phyloP scores from a whole-genome alignment of 2,329 filamentous ascomycete species.

The Colletotrichum gigasporum region DNA sequence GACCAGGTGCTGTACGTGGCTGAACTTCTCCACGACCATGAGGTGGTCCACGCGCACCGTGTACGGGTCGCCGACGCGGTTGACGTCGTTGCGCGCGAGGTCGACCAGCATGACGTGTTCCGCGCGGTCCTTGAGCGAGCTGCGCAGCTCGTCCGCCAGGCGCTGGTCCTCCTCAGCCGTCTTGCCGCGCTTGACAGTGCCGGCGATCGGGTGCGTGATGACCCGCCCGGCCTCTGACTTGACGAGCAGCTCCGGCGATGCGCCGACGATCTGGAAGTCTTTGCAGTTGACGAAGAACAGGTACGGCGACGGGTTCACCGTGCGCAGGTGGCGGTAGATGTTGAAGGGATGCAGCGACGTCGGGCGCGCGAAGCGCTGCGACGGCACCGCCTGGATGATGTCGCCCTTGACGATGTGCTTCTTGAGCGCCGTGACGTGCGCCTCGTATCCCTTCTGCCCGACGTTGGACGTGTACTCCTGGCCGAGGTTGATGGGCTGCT shows the following conservation, averaged over 20 bases:
- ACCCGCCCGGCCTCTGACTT: constrained; percentile 88
- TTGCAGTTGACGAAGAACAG: constrained; percentile 94
- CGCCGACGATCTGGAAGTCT: constrained; percentile 94
- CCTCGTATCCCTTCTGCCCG: constrained; percentile 86
- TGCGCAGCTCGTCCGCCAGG: constrained; percentile 79
- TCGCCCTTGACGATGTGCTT: constrained; percentile 90
- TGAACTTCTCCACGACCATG: constrained; percentile 95
- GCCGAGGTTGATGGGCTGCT: constrained; percentile 76
- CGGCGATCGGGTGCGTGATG: constrained; percentile 96
- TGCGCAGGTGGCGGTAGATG: constrained; percentile 94
- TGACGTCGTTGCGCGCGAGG: constrained; percentile 94
- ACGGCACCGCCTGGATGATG: constrained; percentile 98
- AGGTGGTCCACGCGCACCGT: constrained; percentile 91
- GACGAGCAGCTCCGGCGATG: constrained; percentile 92
- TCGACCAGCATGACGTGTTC: constrained; percentile 99
- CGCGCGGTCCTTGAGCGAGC: constrained; percentile 88
- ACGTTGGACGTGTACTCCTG: constrained; percentile 93
- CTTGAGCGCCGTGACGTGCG: constrained; percentile 87
- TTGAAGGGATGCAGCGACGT: constrained; percentile 97
- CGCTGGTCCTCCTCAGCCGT: constrained; percentile 82
- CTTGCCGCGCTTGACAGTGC: constrained; percentile 88
- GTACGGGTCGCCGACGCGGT: constrained; percentile 90
- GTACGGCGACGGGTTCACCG: constrained; percentile 97
- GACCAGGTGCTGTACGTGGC: constrained; percentile 95
- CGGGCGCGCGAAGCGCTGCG: constrained; percentile 89